Base-by-base conservation (phyloP, 176 grass and related monocot species). In the Microstegium vimineum region DNA sequence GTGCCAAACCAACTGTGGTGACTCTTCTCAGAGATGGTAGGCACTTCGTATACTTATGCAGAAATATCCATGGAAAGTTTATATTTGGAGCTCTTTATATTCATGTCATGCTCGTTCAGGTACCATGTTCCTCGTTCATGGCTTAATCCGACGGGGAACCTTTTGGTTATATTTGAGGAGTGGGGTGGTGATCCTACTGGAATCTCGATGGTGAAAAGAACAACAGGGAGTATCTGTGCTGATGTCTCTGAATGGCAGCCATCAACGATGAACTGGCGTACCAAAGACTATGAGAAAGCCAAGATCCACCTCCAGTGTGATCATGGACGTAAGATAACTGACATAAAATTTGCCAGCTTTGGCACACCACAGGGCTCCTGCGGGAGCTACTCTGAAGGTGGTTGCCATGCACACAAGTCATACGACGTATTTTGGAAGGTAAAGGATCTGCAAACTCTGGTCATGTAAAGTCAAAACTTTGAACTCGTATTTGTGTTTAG, bases 21-120 rank as follows among this genome's bases (percentile, higher is more conserved):
- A 95, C 49, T 90, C 96, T 78, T 95, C 96, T 77, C 96, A 99
- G 68, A 95, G 85, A 93, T 99, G 96, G 96, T 91, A 91, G 43
- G 43, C 72, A 35, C 26, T 77, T 25, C 14, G 38, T 74, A 45
- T 28, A 57, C 59, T 67, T 57, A 4, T 71, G 41, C 42, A 34
- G 38, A 34, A 54, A 30, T 61, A 41, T 71, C 23, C 41, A 62
- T 71, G 73, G 13, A 36, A 77, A 20, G 13, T n/a, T 81, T 38
- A 46, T 34, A 65, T 43, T 13, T 77, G 45, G 78, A 82, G 8
- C 59, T 60, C 37, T 86, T 80, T 76, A 33, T 63, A 51, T 83
- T 78, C 59, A 54, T 66, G 28, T 23, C 16, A 83, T 85, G 66
- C 22, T 88, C 22, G 38, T 20, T 85, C 73, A 99, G 96, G 96